Evolutionary conservation across 78 protist species (phyloP), one percentile per base, ranked within the genome.

Genomic region (Bodo saltans): DNA sequence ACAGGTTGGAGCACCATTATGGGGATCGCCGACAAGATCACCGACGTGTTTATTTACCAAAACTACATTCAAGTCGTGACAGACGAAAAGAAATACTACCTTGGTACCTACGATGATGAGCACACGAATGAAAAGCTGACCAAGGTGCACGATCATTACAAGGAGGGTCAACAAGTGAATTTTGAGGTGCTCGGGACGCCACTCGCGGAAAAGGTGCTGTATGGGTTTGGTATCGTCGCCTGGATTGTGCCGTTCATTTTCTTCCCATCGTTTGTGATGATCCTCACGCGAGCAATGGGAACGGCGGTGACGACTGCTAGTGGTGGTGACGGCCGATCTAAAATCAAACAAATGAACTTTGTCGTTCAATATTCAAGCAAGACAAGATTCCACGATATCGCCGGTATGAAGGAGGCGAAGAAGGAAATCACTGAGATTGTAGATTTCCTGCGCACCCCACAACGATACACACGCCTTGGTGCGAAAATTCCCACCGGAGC

Each of bases 401-500:
- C 90, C 39, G 90, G 90, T 17, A 84, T 87, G 87, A 69, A 2
- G 33, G 90, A 87, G 53, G 90, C 90, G 30, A 87, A 87, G 53
- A 23, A 28, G 85, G 90, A 87, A 25, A 85, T 87, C 47, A 26
- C 8, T 17, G 90, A 87, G 47, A 3, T 87, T 3, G 82, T 87
- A 30, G 86, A 81, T 29, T 70, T 83, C 53, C 12, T 87, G 47
- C 78, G 87, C 39, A 32, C 76, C 38, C 88, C 90, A 29, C 75
- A 87, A 4, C 68, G 79, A 37, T 87, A 71, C 70, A 40, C 11
- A 29, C 26, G 41, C 34, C 71, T 87, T 38, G 90, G 90, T 4
- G 90, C 90, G 21, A 88, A 87, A 35, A 87, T 87, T 8, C 90
- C 90, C 33, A 21, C 37, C 12, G 90, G 90, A 1, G 90, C 90